Conservation (phyloP, 148 eudicot species). For the Chenopodium berlandieri region DNA sequence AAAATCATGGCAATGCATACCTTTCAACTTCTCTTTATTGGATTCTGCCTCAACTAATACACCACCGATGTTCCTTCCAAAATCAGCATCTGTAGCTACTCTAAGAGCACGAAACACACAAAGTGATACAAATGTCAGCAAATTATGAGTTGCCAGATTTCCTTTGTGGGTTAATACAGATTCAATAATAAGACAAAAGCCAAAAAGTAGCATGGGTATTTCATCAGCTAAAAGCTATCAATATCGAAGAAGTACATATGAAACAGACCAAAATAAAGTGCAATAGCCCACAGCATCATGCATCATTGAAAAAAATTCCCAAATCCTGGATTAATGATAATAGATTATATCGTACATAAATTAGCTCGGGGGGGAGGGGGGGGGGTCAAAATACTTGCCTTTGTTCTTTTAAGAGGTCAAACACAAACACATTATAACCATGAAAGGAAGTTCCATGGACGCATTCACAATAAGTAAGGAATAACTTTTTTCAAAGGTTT, state of each 20-base stretch:
- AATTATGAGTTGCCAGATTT: background rate
- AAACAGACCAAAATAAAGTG: background rate
- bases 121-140: background rate
- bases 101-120: constrained; percentile 37
- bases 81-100: constrained; percentile 54
- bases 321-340: too few species aligned
- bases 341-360: too few species aligned
- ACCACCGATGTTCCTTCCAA: constrained; percentile 70
- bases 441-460: background rate
- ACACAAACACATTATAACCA: background rate
- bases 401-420: too few species aligned
- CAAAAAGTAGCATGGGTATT: background rate
- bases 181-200: background rate
- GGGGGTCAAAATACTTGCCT: too few species aligned
- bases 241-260: background rate
- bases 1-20: constrained; percentile 28
- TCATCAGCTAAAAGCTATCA: background rate
- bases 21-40: constrained; percentile 43
- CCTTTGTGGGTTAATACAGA: background rate
- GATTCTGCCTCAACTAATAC: constrained; percentile 63
- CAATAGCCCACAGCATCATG: background rate
- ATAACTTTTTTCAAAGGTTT: background rate
- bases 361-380: too few species aligned
- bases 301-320: background rate
- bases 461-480: background rate